A percentile compares a stretch with the other conserved stretches of the same genome.
phyloP scores from a whole-genome alignment of 2,329 filamentous ascomycete species.

The Eutypella sp. region DNA sequence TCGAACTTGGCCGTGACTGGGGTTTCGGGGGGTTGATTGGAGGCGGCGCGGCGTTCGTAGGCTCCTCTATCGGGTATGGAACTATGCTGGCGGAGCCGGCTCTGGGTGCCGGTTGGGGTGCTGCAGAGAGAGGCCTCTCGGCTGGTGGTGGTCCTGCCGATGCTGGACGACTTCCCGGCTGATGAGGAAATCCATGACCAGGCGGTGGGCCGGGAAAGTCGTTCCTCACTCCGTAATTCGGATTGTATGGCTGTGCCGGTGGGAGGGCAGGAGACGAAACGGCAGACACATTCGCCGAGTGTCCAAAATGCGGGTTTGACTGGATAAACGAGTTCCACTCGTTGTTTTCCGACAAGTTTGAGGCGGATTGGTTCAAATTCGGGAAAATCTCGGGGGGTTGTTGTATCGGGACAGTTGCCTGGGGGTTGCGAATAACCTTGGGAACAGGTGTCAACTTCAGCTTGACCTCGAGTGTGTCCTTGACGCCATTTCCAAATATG shows the following conservation, averaged over 20 bases:
- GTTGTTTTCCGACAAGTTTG: conserved; percentile 56
- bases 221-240: conserved; percentile 19
- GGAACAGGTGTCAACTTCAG: conserved; percentile 77
- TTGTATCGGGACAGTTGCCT: conserved; percentile 15
- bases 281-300: conserved; percentile 27
- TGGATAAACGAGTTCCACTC: conserved; percentile 78
- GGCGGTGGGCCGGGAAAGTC: conserved; percentile 10
- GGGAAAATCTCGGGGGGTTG: conserved; percentile 9
- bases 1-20: conserved; percentile 55
- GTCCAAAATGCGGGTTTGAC: conserved; percentile 55
- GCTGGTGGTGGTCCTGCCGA: conserved; percentile 19
- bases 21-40: conserved; percentile 31
- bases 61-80: conserved; percentile 10
- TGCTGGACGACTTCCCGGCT: conserved; percentile 19
- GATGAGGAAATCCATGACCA: conserved; percentile 13
- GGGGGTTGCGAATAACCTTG: conserved; percentile 37
- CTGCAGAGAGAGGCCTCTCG: conserved; percentile 9
- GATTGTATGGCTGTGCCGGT: conserved; percentile 18
- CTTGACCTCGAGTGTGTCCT: conserved; percentile 90
- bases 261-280: conserved; percentile 29
- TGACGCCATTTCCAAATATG: conserved; percentile 75
- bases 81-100: conserved; percentile 9
- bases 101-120: conserved; percentile 7
- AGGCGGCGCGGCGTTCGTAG: conserved; percentile 14
- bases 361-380: conserved; percentile 21